Conservation (phyloP, 2,329 filamentous ascomycete genomes). For the Fusarium sp. region DNA sequence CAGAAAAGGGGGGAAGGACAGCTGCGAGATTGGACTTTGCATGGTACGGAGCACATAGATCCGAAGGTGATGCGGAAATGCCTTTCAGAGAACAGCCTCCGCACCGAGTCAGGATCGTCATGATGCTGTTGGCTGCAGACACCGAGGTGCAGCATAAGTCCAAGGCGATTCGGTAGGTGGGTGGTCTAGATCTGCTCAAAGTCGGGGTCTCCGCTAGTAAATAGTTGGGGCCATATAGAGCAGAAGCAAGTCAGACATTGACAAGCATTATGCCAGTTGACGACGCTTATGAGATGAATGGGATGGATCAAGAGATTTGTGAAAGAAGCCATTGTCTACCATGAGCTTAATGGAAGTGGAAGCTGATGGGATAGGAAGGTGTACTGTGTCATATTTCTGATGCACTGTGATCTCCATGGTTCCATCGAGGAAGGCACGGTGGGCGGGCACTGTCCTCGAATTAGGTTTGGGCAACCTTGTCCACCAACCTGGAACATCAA, state of each 20-base stretch:
- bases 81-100: constrained; percentile 16
- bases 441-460: background rate
- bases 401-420: background rate
- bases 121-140: constrained; percentile 24
- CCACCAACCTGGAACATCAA: background rate
- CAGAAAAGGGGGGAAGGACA: constrained; percentile 32
- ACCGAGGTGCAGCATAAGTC: constrained; percentile 24
- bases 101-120: constrained; percentile 14
- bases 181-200: constrained; percentile 31
- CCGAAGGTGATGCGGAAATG: constrained; percentile 14
- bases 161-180: constrained; percentile 27
- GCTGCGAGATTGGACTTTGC: constrained; percentile 7
- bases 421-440: background rate
- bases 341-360: background rate
- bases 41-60: background rate
- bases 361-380: background rate
- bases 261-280: constrained; percentile 19
- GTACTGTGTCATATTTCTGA: background rate
- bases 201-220: constrained; percentile 13
- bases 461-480: background rate
- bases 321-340: constrained; percentile 4
- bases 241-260: background rate
- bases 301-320: background rate
- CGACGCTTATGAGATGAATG: background rate
- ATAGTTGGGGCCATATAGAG: background rate